Base-by-base conservation (phyloP, 1,284 basidiomycete species). In the Boletus sp. region DNA sequence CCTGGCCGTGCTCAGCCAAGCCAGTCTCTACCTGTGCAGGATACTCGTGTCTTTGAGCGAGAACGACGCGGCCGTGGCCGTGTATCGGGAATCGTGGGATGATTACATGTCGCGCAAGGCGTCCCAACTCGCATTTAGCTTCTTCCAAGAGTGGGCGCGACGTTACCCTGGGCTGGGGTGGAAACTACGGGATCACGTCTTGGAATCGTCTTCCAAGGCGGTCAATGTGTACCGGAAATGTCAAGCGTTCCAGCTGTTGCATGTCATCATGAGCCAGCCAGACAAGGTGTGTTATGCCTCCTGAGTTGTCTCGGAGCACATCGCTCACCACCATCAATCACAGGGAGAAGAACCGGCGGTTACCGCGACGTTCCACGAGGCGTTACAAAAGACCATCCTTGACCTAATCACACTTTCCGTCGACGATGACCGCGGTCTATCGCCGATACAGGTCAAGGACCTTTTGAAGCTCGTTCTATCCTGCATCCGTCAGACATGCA, bases 31-130 rank as follows among this genome's bases (percentile, higher is more conserved):
- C 64, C 69, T 94, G 8, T 75, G 81, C 16, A 81, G 79, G 56
- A 65, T 80, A 1, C 68, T 90, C 47, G 58, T 81, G 2, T 74
- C 77, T 27, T 53, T 66, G 8, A 64, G 69, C 45, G 72, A 64
- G n/a, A 69, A 75, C 23, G 66, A 72, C 23, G 51, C 69, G 8
- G 71, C 85, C 7, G 54, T 82, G 2, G 65, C 70, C 20, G 67
- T 75, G 8, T 95, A 96, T 65, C 74, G 73, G 36, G 71, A 72
- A 50, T 92, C 91, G 0, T 67, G 95, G 19, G 60, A 72, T 14
- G 91, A 94, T 68, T 96, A 91, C 63, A 72, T 88, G 49, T 81
- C 80, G 8, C 80, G 90, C 50, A 96, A 95, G 69, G 78, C 82
- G 36, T 93, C 90, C 5, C 73, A 79, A 29, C 73, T 96, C 39